Base-by-base conservation (phyloP, 495 filamentous ascomycete genomes). In the Cercophora samala region DNA sequence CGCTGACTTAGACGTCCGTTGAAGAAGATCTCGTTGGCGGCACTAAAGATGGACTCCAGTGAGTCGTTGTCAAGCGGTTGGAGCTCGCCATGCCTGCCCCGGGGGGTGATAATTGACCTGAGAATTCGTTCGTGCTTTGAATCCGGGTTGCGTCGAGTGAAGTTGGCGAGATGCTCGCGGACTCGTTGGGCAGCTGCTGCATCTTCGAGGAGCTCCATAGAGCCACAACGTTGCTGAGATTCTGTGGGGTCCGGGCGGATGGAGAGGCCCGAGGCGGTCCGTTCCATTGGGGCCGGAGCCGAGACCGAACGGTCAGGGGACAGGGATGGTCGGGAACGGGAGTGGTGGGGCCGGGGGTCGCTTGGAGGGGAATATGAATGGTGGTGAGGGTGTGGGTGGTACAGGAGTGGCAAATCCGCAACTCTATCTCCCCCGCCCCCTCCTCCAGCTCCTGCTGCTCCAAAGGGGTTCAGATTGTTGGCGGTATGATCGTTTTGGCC, bases 11-110 rank as follows among this genome's bases (percentile, higher is more conserved):
- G 72, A 5, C 73, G 74, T n/a, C 81, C 80, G 68, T 76, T 74
- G 73, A 86, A 86, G 76, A 86, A 86, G 58, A 86, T 76, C 58
- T 81, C 76, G 73, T 86, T 84, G 21, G 77, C 80, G 25, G 83
- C 79, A 21, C 76, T 81, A 69, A 86, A 82, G 62, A 86, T 83
- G 69, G 75, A 76, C 32, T 79, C 73, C 3, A 86, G 77, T 13
- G 79, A 78, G 18, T 79, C 76, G 69, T 84, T 79, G 75, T 84
- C 82, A n/a, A 84, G 77, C 26, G 75, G 75, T 60, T 80, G 13
- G 19, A 29, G 60, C 4, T 24, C 46, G 69, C 15, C 13, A 46
- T 46, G 37, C 6, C 75, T 54, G 66, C 68, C 21, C 70, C 78
- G 77, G 46, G 82, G 82, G 62, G 73, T 76, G 73, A 84, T 84